A percentile compares a stretch with the other conserved stretches of the same genome.
phyloP scores from a whole-genome alignment of 441 rosid species.

The Corymbia citriodora region DNA sequence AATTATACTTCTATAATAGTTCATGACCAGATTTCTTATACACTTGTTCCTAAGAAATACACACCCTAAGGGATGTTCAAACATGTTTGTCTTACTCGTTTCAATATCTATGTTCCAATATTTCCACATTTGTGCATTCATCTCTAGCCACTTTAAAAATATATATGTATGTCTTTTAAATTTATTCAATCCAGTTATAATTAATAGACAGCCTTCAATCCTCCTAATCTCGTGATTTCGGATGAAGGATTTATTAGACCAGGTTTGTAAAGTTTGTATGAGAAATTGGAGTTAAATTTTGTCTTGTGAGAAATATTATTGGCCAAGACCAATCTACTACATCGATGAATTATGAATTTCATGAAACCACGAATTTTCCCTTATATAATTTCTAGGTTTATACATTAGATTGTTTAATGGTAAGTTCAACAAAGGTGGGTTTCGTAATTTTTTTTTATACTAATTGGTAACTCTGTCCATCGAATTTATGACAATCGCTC shows the following conservation, averaged over 20 bases:
- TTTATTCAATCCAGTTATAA: not conserved
- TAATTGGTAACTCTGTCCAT: not conserved
- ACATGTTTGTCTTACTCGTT: rapidly evolving
- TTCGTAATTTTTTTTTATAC: not conserved
- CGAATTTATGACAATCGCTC: not conserved
- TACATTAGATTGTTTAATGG: not conserved
- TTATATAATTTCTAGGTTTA: not conserved
- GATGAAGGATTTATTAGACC: not conserved
- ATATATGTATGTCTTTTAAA: not conserved
- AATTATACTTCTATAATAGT: too few relatives aligned
- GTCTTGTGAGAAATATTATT: not conserved
- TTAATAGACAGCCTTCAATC: not conserved
- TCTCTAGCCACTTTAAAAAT: not conserved
- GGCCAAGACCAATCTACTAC: not conserved
- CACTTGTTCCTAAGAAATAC: rapidly evolving
- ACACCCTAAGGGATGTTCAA: not conserved
- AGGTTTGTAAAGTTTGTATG: not conserved
- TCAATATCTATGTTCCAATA: not conserved
- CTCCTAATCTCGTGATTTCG: not conserved
- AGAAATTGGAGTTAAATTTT: not conserved
- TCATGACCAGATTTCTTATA: too few relatives aligned
- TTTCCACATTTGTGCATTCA: not conserved
- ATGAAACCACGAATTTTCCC: too few relatives aligned
- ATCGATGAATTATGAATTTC: too few relatives aligned
- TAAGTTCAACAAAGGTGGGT: not conserved